Conservation (phyloP, 129 eudicot species). For the Flaveria brownii region DNA sequence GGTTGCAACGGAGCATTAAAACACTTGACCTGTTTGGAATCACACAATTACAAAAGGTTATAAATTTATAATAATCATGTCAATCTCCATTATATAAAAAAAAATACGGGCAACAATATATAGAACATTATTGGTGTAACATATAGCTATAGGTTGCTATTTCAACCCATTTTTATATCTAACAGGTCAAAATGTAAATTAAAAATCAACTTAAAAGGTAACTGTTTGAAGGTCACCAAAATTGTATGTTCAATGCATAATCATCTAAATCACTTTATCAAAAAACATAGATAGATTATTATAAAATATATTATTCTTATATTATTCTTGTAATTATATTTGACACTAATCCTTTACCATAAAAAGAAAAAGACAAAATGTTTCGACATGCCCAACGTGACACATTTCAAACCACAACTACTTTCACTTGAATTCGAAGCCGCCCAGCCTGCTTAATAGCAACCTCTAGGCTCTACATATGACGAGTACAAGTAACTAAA, state of each 20-base stretch:
- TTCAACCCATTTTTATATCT: background rate
- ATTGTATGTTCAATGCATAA: background rate
- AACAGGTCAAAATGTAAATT: background rate
- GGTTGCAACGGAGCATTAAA: constrained; percentile 97
- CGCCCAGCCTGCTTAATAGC: background rate
- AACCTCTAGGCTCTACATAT: background rate
- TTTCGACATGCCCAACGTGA: background rate
- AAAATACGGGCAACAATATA: background rate
- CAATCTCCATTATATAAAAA: constrained; percentile 8
- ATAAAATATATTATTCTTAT: background rate
- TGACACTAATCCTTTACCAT: background rate
- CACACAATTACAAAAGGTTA: constrained; percentile 11
- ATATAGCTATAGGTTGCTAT: background rate
- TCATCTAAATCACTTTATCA: background rate
- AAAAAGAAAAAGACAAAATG: background rate
- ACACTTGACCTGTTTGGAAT: constrained; percentile 72
- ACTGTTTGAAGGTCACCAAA: background rate
- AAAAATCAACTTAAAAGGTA: background rate
- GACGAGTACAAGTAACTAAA: constrained; percentile 18
- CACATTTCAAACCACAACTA: background rate
- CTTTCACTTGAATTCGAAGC: background rate
- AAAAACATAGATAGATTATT: background rate
- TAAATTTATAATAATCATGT: background rate
- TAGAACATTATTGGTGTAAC: background rate
- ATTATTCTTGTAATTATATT: no score